Evolutionary conservation across 139 green algal species (phyloP).

Genomic region (Parachlorella kessleri): DNA sequence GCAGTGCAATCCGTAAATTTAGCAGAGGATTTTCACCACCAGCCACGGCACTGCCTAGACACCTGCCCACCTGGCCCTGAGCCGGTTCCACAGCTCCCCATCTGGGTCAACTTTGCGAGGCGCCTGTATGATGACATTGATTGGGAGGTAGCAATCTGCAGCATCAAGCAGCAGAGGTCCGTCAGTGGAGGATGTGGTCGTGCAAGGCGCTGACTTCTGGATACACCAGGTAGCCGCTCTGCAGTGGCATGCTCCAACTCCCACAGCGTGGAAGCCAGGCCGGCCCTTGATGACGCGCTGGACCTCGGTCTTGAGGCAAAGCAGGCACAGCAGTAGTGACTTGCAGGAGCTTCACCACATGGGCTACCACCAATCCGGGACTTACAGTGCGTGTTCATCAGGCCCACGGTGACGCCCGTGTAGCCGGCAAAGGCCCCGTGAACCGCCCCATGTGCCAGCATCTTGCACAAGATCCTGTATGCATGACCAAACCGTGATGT

Average conservation of each 20-base stretch:
- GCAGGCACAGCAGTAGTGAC: neutral
- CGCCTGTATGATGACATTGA: constrained; percentile 83
- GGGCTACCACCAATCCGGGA: neutral
- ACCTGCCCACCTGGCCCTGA: constrained; percentile 72
- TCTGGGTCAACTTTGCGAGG: constrained; percentile 65
- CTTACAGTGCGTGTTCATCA: constrained; percentile 94
- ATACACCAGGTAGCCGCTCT: constrained; percentile 24
- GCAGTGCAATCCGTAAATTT: no score
- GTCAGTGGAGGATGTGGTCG: neutral
- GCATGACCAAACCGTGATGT: neutral
- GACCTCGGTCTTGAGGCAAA: neutral
- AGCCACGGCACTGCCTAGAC: no score
- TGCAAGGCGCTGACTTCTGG: neutral
- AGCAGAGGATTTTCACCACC: no score
- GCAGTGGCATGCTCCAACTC: neutral
- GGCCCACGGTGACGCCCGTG: constrained; percentile 74
- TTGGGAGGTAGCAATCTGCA: constrained; percentile 87
- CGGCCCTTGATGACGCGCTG: neutral
- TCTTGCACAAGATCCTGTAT: constrained; percentile 3
- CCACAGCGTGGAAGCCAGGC: neutral
- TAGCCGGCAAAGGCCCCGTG: constrained; percentile 94
- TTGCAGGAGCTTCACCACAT: neutral
- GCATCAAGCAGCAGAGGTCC: no score
- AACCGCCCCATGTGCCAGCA: constrained; percentile 92
- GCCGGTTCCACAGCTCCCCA: constrained; percentile 87